A percentile compares a stretch with the other conserved stretches of the same genome.
These are phyloP conservation scores for Skeletonema marinoi DNA, from an alignment of 108 stramenopile species.

Conservation along the genomic window DNA sequence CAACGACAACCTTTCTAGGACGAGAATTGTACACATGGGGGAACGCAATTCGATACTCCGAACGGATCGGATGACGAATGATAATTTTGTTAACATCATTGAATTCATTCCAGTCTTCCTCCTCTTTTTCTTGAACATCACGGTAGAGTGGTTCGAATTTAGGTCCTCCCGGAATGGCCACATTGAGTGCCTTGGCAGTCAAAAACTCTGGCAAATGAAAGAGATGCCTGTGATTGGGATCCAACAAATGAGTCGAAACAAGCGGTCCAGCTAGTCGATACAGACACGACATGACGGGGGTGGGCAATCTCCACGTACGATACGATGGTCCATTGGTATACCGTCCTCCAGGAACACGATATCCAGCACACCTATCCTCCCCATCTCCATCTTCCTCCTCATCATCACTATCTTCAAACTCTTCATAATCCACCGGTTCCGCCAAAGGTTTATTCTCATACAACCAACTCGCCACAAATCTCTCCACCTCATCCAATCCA, in stretches of 20 bases:
- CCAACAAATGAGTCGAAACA: constrained; percentile 81
- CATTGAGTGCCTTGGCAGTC: constrained; percentile 98
- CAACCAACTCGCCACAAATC: constrained; percentile 74
- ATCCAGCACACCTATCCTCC: constrained; percentile 42
- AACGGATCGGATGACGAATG: constrained; percentile 95
- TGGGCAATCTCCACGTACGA: constrained; percentile 91
- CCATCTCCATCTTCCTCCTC: constrained; percentile 59
- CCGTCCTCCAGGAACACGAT: constrained; percentile 54
- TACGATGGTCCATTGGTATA: constrained; percentile 95
- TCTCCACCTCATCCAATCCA: constrained; percentile 59
- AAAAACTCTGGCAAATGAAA: constrained; percentile 96
- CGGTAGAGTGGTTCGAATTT: constrained; percentile 99
- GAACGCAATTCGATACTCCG: constrained; percentile 98
- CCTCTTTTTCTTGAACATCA: constrained; percentile 91
- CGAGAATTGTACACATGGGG: constrained; percentile 98
- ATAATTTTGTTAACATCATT: constrained; percentile 99
- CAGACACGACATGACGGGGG: constrained; percentile 93
- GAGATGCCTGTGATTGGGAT: constrained; percentile 91
- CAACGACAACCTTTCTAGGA: constrained; percentile 88
- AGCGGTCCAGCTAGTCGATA: constrained; percentile 95
- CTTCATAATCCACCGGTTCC: constrained; percentile 66
- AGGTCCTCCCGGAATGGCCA: constrained; percentile 99
- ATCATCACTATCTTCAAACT: constrained; percentile 57
- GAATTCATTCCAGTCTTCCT: constrained; percentile 99
- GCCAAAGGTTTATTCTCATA: constrained; percentile 73